phyloP scores from a whole-genome alignment of 2,329 filamentous ascomycete genomes.

The Penicillium occitanis region DNA sequence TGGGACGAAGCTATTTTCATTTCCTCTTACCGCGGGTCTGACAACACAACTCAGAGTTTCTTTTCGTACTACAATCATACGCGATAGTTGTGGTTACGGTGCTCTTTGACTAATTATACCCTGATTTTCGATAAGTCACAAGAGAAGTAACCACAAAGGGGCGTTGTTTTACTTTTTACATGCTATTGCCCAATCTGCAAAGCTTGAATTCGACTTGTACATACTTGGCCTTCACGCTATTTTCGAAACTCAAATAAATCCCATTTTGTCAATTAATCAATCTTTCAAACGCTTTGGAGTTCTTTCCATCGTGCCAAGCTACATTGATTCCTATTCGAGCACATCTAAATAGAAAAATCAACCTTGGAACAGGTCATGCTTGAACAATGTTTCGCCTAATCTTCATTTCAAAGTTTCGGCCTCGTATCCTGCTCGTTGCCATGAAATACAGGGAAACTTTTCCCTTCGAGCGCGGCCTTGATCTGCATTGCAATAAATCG shows the following conservation, averaged over 20 bases:
- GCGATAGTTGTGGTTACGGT: not conserved
- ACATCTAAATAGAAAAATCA: not conserved
- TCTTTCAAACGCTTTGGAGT: not conserved
- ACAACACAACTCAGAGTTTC: not conserved
- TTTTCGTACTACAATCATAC: not conserved
- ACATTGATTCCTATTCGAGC: not conserved
- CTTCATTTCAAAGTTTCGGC: not conserved
- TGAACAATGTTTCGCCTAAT: not conserved
- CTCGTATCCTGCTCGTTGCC: not conserved
- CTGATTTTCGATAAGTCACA: conserved; percentile 9
- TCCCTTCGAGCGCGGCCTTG: conserved; percentile 34
- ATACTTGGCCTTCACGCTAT: not conserved
- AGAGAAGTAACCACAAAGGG: not conserved
- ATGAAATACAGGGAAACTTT: conserved; percentile 21
- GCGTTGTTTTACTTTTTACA: not conserved
- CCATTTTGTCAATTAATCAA: not conserved
- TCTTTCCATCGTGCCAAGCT: not conserved
- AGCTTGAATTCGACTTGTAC: not conserved
- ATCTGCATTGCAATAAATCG: conserved; percentile 50
- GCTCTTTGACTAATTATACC: conserved; percentile 6
- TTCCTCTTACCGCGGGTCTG: not conserved
- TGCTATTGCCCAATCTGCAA: not conserved
- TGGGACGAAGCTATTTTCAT: not conserved
- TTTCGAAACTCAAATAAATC: not conserved
- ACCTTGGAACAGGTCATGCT: not conserved